Conservation (phyloP, 805 yeast species). For the Kockiozyma suomiensis region DNA sequence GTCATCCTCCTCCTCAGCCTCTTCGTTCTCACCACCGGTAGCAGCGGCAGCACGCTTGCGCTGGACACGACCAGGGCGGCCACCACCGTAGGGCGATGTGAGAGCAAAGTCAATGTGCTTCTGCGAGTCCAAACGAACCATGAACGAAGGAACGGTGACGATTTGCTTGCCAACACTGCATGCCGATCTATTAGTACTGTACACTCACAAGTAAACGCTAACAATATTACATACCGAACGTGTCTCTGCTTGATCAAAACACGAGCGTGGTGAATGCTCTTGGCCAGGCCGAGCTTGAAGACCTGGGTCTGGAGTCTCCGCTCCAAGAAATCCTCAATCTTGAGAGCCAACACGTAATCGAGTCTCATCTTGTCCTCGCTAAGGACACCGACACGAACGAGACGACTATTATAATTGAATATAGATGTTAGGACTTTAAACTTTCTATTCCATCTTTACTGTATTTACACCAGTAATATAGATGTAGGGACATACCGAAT, state of each 20-base stretch:
- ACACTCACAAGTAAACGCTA: not conserved
- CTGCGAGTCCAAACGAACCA: slow-evolving; percentile 99
- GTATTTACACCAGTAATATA: not conserved
- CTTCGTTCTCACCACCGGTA: slow-evolving; percentile 74
- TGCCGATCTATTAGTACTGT: not conserved
- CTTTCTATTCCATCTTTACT: slow-evolving; percentile 3
- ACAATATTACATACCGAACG: slow-evolving; percentile 58
- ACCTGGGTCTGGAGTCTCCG: slow-evolving; percentile 99
- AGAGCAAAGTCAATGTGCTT: slow-evolving; percentile 99
- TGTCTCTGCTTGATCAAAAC: slow-evolving; percentile 98
- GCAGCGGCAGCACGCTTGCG: slow-evolving; percentile 69
- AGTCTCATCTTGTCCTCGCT: slow-evolving; percentile 99
- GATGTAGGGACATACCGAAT: slow-evolving; percentile 57
- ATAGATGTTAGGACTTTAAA: slow-evolving; percentile 6
- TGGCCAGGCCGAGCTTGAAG: slow-evolving; percentile 98
- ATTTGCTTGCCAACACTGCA: slow-evolving; percentile 96
- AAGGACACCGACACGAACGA: slow-evolving; percentile 98
- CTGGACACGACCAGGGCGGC: slow-evolving; percentile 99
- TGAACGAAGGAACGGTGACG: slow-evolving; percentile 98
- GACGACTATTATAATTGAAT: slow-evolving; percentile 55
- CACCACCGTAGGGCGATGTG: slow-evolving; percentile 99
- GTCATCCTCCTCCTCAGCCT: slow-evolving; percentile 63
- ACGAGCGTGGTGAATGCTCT: slow-evolving; percentile 99
- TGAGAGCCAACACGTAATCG: slow-evolving; percentile 98
- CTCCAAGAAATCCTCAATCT: slow-evolving; percentile 98